Conservation (phyloP, 495 filamentous ascomycete species). For the Cryomyces antarcticus region DNA sequence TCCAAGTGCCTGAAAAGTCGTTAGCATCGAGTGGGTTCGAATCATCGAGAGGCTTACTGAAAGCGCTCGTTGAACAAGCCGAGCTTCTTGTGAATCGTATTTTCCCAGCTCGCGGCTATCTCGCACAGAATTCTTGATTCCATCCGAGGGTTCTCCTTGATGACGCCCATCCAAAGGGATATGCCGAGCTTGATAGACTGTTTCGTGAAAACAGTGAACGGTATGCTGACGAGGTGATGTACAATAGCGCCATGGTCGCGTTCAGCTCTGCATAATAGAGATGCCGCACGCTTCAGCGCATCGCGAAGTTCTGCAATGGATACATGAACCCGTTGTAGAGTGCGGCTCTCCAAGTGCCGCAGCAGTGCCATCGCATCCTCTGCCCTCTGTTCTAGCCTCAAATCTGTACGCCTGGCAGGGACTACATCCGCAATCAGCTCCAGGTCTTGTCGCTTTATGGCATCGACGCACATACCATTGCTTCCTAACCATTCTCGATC, state of each 20-base stretch:
- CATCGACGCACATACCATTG: conserved; percentile 16
- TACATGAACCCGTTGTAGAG: conserved; percentile 40
- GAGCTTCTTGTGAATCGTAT: conserved; percentile 46
- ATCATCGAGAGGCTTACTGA: conserved; percentile 23
- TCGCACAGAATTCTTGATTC: conserved; percentile 66
- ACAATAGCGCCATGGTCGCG: conserved; percentile 55
- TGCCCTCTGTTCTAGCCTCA: conserved; percentile 19
- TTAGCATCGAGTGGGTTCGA: conserved; percentile 10
- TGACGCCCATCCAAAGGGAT: conserved; percentile 87
- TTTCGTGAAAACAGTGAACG: conserved; percentile 81
- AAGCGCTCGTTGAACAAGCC: conserved; percentile 67
- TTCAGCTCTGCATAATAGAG: conserved; percentile 56
- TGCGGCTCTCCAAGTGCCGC: conserved; percentile 44
- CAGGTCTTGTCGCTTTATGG: too few relatives aligned
- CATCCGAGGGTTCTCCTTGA: conserved; percentile 83
- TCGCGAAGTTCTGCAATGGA: conserved; percentile 60
- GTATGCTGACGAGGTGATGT: conserved; percentile 72
- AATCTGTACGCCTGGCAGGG: conserved; percentile 1
- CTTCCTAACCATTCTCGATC: conserved; percentile 39
- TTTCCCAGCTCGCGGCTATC: conserved; percentile 73
- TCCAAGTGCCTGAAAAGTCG: conserved; percentile 40
- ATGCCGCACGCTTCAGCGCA: conserved; percentile 61
- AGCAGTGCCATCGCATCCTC: conserved; percentile 36
- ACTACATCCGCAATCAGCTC: too few relatives aligned
- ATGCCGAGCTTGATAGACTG: conserved; percentile 89